Base-by-base conservation (phyloP, 2,329 filamentous ascomycete species). In the Microdochium bolleyi region DNA sequence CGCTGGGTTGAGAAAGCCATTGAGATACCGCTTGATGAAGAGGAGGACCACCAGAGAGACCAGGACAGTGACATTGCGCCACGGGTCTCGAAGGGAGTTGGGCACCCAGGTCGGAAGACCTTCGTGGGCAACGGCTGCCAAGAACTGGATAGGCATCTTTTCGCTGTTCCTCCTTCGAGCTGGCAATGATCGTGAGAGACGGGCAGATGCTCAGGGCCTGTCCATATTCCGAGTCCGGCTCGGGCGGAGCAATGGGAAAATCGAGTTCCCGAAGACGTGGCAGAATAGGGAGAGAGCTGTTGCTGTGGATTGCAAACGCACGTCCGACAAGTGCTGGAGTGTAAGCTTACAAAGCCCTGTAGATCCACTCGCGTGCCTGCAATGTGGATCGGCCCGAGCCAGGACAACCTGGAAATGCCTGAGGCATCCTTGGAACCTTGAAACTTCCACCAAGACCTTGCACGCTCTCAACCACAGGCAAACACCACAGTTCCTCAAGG, bases 11-110 rank as follows among this genome's bases (percentile, higher is more conserved):
- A 70, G 73, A 13, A 85, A 80, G 59, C 94, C 95, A 58, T 83
- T 82, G 62, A 86, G 88, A 73, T 87, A 96, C 63, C 77, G 76
- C 75, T 96, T 97, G 49, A 79, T 62, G 27, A 78, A 55, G 49
- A 66, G 65, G 25, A 82, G 59, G 41, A 70, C 58, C 5, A 67
- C 64, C n/a, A 73, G 46, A 44, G 70, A 57, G 21, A 67, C 62
- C 41, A 64, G 60, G 19, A 65, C 59, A 60, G 75, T 72, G 61
- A 72, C 58, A 48, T 81, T 62, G 24, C 65, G 60, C 68, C 67
- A 72, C 48, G 68, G 70, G 50, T 78, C 60, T 50, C 58, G 56
- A 24, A 56, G 61, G 60, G 62, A 67, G 44, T 71, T 64, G 46
- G 73, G 73, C 50, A 80, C 61, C 70, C 74, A 77, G 54, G 63